phyloP scores from a whole-genome alignment of 108 stramenopile species.

The Discostella pseudostelligera region DNA sequence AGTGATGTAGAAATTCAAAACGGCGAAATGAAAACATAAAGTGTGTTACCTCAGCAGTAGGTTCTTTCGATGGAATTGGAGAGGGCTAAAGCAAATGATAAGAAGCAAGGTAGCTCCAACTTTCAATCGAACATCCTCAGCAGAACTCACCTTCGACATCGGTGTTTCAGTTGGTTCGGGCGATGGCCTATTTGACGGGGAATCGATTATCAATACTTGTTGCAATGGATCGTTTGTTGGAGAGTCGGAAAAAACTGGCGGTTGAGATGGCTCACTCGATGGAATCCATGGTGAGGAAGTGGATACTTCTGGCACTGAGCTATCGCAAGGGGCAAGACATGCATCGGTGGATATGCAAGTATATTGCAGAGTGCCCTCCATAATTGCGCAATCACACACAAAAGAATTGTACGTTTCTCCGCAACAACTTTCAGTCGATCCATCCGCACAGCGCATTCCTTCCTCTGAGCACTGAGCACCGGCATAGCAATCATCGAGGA shows the following conservation, averaged over 20 bases:
- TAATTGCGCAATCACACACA: slow-evolving; percentile 13
- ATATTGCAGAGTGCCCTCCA: slow-evolving; percentile 3
- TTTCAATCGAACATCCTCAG: background rate
- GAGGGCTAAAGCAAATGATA: background rate
- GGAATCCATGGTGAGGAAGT: background rate
- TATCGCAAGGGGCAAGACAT: slow-evolving; percentile 9
- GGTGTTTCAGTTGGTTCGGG: slow-evolving; percentile 1
- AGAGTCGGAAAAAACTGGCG: no score
- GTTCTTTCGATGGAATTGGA: slow-evolving; percentile 3
- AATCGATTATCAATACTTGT: no score
- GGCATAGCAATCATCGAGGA: slow-evolving; percentile 1
- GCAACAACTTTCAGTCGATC: slow-evolving; percentile 16
- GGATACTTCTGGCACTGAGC: background rate
- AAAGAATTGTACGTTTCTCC: slow-evolving; percentile 19
- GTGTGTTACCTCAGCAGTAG: background rate
- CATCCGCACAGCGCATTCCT: slow-evolving; percentile 9
- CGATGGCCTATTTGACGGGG: background rate
- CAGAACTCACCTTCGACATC: background rate
- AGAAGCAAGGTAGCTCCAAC: background rate
- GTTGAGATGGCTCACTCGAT: background rate
- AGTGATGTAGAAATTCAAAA: background rate
- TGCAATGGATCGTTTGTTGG: no score
- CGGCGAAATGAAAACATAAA: background rate
- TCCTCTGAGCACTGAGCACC: slow-evolving; percentile 8
- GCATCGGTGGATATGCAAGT: slow-evolving; percentile 10